Evolutionary conservation across 768 basidiomycete genomes (phyloP).

Genomic region (Phylloporus sp.): DNA sequence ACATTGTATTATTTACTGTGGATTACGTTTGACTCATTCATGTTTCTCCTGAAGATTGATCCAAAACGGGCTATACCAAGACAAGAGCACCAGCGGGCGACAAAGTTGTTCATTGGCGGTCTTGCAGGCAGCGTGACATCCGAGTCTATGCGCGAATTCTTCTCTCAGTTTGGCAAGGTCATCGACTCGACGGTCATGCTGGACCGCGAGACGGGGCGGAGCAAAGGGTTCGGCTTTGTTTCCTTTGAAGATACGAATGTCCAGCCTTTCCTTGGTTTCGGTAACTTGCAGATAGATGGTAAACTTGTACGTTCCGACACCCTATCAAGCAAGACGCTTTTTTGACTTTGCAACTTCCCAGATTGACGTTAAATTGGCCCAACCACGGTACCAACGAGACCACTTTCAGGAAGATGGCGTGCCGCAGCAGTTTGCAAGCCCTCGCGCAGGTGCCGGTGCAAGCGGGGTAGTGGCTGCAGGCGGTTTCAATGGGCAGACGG

Average conservation of each 20-base stretch:
- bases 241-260: conserved; percentile 92
- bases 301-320: conserved; percentile 66
- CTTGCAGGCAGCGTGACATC: conserved; percentile 89
- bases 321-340: neutral
- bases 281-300: conserved; percentile 89
- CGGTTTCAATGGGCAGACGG: conserved; percentile 32
- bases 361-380: conserved; percentile 98
- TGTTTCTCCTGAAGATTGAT: conserved; percentile 67
- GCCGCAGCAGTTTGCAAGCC: conserved; percentile 16
- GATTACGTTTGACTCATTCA: conserved; percentile 17
- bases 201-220: conserved; percentile 89
- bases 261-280: conserved; percentile 81
- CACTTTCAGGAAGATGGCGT: conserved; percentile 46
- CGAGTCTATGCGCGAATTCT: conserved; percentile 89
- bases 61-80: conserved; percentile 99
- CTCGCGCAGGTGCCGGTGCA: conserved; percentile 8
- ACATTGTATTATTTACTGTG: conserved; percentile 24
- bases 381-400: conserved; percentile 81
- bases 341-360: conserved; percentile 27
- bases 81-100: conserved; percentile 89
- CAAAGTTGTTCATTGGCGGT: conserved; percentile 95
- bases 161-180: conserved; percentile 91
- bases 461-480: conserved; percentile 12
- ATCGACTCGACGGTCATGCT: conserved; percentile 99
- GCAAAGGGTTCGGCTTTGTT: conserved; percentile 98